These are phyloP conservation scores for Lachancea kluyveri DNA, from an alignment of 805 yeast genomes.

Conservation along the genomic window DNA sequence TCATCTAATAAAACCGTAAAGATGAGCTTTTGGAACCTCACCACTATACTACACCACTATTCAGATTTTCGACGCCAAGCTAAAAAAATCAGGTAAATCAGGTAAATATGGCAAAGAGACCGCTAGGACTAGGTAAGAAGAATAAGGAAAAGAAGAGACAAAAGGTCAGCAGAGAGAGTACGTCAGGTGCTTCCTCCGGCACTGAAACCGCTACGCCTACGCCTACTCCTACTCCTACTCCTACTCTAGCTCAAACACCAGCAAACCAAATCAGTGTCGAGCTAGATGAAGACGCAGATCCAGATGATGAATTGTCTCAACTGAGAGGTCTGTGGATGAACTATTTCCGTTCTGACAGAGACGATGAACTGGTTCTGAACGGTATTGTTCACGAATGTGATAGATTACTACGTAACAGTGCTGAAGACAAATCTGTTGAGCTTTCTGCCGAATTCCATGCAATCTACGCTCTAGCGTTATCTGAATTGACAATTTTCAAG, in stretches of 20 bases:
- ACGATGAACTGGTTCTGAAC: conserved; percentile 59
- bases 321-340: conserved; percentile 67
- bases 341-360: conserved; percentile 48
- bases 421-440: conserved; percentile 12
- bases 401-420: conserved; percentile 48
- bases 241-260: conserved; percentile 19
- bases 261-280: conserved; percentile 54
- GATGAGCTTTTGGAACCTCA: no score
- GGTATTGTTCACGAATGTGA: conserved; percentile 95
- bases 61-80: no score
- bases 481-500: conserved; percentile 56
- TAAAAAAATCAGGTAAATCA: no score
- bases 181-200: conserved; percentile 10
- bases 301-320: conserved; percentile 76
- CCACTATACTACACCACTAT: no score
- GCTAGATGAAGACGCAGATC: conserved; percentile 60
- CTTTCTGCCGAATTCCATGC: conserved; percentile 55
- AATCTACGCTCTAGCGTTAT: conserved; percentile 66
- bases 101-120: conserved; percentile 53
- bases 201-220: conserved; percentile 7
- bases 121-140: conserved; percentile 57
- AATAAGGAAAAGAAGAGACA: conserved; percentile 38
- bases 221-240: conserved; percentile 10
- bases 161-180: conserved; percentile 16
- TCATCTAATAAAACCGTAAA: no score